Percentiles rank a stretch among this genome's conserved stretches.
phyloP scores from a whole-genome alignment of 177 flowering plant species.

The Telopea speciosissima region DNA sequence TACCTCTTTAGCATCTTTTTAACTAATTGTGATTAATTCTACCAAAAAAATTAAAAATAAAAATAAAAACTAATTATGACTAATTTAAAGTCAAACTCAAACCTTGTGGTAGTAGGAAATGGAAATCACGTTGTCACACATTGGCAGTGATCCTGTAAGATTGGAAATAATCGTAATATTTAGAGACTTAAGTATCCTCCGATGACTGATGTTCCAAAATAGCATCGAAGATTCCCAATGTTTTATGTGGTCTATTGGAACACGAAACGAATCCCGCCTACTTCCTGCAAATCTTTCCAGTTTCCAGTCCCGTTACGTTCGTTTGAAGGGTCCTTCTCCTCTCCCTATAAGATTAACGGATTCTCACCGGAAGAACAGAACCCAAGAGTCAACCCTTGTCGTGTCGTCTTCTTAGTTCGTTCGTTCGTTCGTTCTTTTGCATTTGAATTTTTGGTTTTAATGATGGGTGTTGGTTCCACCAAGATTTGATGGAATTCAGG shows the following conservation, averaged over 20 bases:
- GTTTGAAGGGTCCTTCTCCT: not conserved
- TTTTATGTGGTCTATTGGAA: not conserved
- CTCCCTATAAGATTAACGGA: not conserved
- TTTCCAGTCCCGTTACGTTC: not conserved
- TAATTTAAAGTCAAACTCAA: no score
- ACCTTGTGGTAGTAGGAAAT: no score
- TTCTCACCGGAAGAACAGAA: not conserved
- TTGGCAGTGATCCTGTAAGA: no score
- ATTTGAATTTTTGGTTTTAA: not conserved
- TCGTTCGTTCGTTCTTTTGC: not conserved
- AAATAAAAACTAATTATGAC: no score
- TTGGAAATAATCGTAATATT: no score
- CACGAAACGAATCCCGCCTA: slow-evolving; percentile 16
- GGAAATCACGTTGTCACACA: no score
- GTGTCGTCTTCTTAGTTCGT: not conserved
- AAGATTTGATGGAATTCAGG: slow-evolving; percentile 3
- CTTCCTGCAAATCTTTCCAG: not conserved
- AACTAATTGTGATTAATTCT: no score
- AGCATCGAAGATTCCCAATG: slow-evolving; percentile 7
- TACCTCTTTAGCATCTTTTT: no score
- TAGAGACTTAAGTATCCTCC: no score
- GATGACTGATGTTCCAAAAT: no score
- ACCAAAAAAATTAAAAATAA: no score
- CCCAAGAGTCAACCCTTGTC: not conserved
- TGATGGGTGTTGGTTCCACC: not conserved